Evolutionary conservation across 805 yeast genomes (phyloP).

Genomic region (Metschnikowia dekortorum): DNA sequence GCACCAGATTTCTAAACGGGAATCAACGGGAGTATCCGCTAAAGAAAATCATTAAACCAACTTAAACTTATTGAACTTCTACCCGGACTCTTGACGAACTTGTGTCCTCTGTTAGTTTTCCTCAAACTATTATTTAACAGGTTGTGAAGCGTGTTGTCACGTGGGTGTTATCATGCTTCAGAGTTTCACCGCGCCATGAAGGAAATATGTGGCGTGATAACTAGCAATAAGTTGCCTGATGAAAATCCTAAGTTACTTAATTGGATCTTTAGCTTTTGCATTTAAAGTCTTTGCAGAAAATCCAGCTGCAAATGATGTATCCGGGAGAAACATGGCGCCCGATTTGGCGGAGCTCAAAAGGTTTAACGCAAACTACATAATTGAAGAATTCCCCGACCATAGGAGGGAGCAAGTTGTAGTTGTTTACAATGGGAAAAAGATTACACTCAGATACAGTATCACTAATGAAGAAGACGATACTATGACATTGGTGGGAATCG

Average conservation of each 20-base stretch:
- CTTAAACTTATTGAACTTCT: neutral
- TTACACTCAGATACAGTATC: conserved; percentile 49
- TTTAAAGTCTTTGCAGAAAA: conserved; percentile 7
- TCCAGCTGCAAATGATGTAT: neutral
- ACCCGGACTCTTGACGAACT: neutral
- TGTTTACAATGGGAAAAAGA: conserved; percentile 47
- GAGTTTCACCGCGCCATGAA: neutral
- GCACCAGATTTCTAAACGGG: neutral
- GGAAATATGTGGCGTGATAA: neutral
- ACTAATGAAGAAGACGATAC: conserved; percentile 50
- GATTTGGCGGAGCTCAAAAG: conserved; percentile 20
- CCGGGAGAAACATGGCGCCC: conserved; percentile 1
- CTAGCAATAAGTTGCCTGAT: neutral
- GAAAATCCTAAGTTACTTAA: conserved; percentile 8
- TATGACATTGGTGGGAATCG: conserved; percentile 56
- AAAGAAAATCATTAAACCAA: neutral
- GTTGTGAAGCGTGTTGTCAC: neutral
- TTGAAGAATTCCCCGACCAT: conserved; percentile 43
- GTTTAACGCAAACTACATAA: conserved; percentile 45
- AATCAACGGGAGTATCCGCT: neutral
- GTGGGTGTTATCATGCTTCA: neutral
- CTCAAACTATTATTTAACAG: neutral
- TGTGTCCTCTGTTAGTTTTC: neutral
- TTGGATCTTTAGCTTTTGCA: conserved; percentile 8
- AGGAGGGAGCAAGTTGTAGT: conserved; percentile 38